Evolutionary conservation across 176 grass and related monocot genomes (phyloP).

Genomic region (Coix lacrymajobi): DNA sequence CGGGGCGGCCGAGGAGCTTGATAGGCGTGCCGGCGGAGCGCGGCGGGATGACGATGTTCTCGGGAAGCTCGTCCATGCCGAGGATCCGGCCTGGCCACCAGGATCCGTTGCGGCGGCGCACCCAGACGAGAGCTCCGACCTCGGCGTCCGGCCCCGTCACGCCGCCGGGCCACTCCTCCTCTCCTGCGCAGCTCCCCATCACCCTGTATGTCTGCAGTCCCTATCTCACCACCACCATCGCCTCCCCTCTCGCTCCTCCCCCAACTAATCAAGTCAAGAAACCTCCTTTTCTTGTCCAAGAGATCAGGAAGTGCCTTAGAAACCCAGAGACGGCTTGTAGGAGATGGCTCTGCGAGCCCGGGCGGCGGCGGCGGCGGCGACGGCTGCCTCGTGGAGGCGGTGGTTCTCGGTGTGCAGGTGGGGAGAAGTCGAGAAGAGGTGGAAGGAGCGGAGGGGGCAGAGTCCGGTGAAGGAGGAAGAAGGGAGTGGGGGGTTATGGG

Average conservation of each 20-base stretch:
- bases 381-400: neutral
- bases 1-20: slow-evolving; percentile 87
- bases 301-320: neutral
- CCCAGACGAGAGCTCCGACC: slow-evolving; percentile 87
- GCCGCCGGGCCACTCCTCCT: slow-evolving; percentile 25
- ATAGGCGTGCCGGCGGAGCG: slow-evolving; percentile 88
- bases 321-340: neutral
- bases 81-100: slow-evolving; percentile 98
- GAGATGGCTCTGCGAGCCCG: neutral
- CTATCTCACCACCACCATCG: slow-evolving; percentile 13
- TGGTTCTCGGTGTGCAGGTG: slow-evolving; percentile 25
- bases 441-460: neutral
- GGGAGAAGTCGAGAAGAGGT: slow-evolving; percentile 7
- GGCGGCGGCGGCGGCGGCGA: neutral
- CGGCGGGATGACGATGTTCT: slow-evolving; percentile 51
- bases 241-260: neutral
- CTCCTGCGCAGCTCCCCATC: slow-evolving; percentile 47
- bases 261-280: slow-evolving; percentile 28
- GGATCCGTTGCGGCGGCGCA: slow-evolving; percentile 94
- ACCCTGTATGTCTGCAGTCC: neutral
- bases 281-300: slow-evolving; percentile 7
- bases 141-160: slow-evolving; percentile 49
- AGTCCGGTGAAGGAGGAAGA: neutral
- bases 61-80: slow-evolving; percentile 57
- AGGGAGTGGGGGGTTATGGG: neutral